Conservation (phyloP, 106 monocot species). For the Apostasia shenzhenica region DNA sequence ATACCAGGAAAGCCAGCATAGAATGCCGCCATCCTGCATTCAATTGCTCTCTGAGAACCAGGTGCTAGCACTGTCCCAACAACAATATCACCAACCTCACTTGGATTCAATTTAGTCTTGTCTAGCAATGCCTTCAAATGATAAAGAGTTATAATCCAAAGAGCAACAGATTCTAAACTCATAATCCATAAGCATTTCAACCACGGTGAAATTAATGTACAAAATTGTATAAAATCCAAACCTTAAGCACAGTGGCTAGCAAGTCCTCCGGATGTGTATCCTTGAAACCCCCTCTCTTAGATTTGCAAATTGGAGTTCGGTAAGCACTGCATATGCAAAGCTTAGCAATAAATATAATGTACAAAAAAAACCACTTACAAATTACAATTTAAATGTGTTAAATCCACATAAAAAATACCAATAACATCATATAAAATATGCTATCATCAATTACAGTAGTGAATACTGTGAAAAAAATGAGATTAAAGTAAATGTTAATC, state of each 20-base stretch:
- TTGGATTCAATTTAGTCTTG: constrained; percentile 45
- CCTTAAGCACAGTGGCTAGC: constrained; percentile 71
- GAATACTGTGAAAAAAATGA: not conserved
- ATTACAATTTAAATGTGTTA: not conserved
- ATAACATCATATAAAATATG: not conserved
- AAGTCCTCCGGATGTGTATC: constrained; percentile 80
- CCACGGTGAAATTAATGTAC: no score
- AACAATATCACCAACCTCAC: constrained; percentile 70
- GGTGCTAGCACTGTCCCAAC: constrained; percentile 62
- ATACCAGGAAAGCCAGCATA: constrained; percentile 84
- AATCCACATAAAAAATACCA: not conserved
- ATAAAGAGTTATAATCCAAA: not conserved
- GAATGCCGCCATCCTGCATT: constrained; percentile 72
- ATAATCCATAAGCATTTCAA: no score
- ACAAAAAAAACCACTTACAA: not conserved
- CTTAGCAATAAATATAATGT: not conserved
- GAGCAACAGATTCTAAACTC: not conserved
- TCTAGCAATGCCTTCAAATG: constrained; percentile 39
- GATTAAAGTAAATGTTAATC: not conserved
- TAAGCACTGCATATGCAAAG: constrained; percentile 38
- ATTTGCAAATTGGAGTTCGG: constrained; percentile 76
- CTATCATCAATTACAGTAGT: not conserved
- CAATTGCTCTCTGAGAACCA: constrained; percentile 58
- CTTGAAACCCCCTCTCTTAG: constrained; percentile 81
- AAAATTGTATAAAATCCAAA: constrained; percentile 3